Evolutionary conservation across 352 stramenopile species (phyloP).

Genomic region (Phytophthora aleatoria): DNA sequence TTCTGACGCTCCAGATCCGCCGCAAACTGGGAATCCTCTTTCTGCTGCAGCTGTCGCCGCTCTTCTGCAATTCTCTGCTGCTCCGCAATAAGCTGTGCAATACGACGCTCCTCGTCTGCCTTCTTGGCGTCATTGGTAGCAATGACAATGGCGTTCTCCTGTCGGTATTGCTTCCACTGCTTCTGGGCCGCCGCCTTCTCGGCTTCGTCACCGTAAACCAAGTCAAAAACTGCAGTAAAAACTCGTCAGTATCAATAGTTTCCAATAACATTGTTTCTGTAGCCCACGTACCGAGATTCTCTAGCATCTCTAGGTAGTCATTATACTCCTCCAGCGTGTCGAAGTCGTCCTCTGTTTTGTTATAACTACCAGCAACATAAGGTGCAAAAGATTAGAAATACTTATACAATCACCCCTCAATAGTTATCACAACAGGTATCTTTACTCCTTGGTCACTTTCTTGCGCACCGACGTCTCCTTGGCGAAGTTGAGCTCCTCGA

Average conservation of each 20-base stretch:
- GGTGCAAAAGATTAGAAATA: background rate
- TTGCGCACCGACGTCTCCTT: slow-evolving; percentile 89
- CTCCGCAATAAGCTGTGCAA: slow-evolving; percentile 82
- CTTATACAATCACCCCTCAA: slow-evolving; percentile 9
- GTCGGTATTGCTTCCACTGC: slow-evolving; percentile 88
- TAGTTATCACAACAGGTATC: slow-evolving; percentile 9
- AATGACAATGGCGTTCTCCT: slow-evolving; percentile 83
- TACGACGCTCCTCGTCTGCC: slow-evolving; percentile 86
- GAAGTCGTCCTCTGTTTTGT: slow-evolving; percentile 89
- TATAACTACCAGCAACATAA: slow-evolving; percentile 60
- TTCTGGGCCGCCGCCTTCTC: slow-evolving; percentile 76
- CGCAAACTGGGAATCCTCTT: slow-evolving; percentile 83
- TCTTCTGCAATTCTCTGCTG: slow-evolving; percentile 83
- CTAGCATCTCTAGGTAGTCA: slow-evolving; percentile 83
- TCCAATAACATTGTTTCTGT: background rate
- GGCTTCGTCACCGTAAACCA: slow-evolving; percentile 78
- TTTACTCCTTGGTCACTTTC: slow-evolving; percentile 86
- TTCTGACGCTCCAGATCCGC: slow-evolving; percentile 82
- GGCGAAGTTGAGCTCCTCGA: slow-evolving; percentile 87
- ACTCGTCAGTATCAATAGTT: slow-evolving; percentile 6
- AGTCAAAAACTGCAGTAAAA: slow-evolving; percentile 72
- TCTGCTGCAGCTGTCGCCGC: slow-evolving; percentile 73
- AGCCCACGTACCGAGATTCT: slow-evolving; percentile 75
- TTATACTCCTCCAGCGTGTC: slow-evolving; percentile 89
- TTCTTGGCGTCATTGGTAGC: slow-evolving; percentile 88